Evolutionary conservation across 164 flowering plant genomes (phyloP).

Genomic region (Echeveria elegans): DNA sequence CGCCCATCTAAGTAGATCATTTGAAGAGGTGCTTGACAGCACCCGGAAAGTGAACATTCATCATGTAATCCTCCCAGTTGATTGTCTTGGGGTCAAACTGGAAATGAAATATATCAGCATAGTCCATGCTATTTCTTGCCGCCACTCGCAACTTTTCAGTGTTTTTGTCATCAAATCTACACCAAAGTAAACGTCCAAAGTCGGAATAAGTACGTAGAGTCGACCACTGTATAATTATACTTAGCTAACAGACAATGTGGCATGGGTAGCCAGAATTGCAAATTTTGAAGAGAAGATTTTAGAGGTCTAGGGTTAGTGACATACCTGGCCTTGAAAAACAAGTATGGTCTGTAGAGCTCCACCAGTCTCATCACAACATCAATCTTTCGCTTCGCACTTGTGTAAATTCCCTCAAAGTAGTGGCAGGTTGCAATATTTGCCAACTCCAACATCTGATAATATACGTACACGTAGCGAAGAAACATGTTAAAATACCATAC

Average conservation of each 20-base stretch:
- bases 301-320: no score
- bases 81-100: slow-evolving; percentile 33
- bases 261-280: no score
- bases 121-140: slow-evolving; percentile 13
- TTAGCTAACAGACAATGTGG: no score
- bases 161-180: slow-evolving; percentile 50
- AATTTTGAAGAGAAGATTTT: no score
- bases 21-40: slow-evolving; percentile 17
- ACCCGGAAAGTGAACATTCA: slow-evolving; percentile 24
- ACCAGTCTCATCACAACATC: slow-evolving; percentile 14
- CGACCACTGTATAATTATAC: no score
- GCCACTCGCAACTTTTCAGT: slow-evolving; percentile 27
- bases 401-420: slow-evolving; percentile 13
- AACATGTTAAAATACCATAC: slow-evolving; percentile 21
- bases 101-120: slow-evolving; percentile 32
- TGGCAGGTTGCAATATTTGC: slow-evolving; percentile 29
- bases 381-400: slow-evolving; percentile 26
- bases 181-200: no score
- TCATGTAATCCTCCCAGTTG: slow-evolving; percentile 54
- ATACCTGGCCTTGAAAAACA: slow-evolving; percentile 33
- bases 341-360: slow-evolving; percentile 37
- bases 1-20: background rate
- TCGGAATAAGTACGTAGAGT: no score
- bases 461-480: slow-evolving; percentile 26
- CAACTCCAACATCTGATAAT: slow-evolving; percentile 32